phyloP scores from a whole-genome alignment of 176 grass and related monocot genomes.

The Avena sativa region DNA sequence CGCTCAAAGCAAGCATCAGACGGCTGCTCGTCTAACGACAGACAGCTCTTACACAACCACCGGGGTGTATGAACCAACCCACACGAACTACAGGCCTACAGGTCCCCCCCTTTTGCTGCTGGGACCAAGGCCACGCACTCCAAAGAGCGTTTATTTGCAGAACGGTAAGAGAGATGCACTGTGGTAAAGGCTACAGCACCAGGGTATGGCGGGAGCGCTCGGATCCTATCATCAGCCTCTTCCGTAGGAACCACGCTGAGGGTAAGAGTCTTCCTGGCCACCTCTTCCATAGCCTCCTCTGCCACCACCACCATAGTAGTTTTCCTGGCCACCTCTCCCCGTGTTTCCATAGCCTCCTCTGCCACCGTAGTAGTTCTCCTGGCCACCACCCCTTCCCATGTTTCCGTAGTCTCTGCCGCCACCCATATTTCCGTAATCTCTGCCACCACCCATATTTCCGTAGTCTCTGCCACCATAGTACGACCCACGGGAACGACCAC shows the following conservation, averaged over 20 bases:
- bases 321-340: slow-evolving; percentile 50
- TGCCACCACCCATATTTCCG: background rate
- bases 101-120: background rate
- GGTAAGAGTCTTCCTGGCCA: slow-evolving; percentile 49
- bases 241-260: slow-evolving; percentile 47
- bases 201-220: background rate
- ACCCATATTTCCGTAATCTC: slow-evolving; percentile 34
- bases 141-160: slow-evolving; percentile 46
- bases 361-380: slow-evolving; percentile 51
- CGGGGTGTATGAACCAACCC: slow-evolving; percentile 11
- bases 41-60: slow-evolving; percentile 41
- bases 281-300: slow-evolving; percentile 48
- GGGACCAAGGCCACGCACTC: background rate
- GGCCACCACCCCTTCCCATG: slow-evolving; percentile 1
- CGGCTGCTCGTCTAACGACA: slow-evolving; percentile 38
- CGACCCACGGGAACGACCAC: slow-evolving; percentile 49
- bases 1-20: slow-evolving; percentile 16
- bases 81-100: slow-evolving; percentile 8
- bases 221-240: slow-evolving; percentile 31
- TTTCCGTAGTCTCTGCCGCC: slow-evolving; percentile 16
- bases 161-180: slow-evolving; percentile 37
- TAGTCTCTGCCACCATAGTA: slow-evolving; percentile 66
- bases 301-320: slow-evolving; percentile 5
- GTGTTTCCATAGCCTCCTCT: slow-evolving; percentile 57
- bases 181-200: slow-evolving; percentile 44